Base-by-base conservation (phyloP, 192 early-diverging fungal species). In the Chytriomyces sp. region DNA sequence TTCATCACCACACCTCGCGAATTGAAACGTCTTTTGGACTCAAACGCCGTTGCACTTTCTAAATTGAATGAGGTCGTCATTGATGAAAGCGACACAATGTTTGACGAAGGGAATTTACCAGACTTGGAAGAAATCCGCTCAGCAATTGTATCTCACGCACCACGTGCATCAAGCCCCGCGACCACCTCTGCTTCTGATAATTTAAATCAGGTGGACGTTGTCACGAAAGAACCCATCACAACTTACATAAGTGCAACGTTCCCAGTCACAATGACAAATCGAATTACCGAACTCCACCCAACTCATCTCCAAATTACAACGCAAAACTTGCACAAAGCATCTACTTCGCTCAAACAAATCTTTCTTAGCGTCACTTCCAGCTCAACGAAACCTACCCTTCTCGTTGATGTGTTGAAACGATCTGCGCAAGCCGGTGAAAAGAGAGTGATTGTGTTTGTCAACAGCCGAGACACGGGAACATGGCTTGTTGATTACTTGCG, bases 11-110 rank as follows among this genome's bases (percentile, higher is more conserved):
- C 95, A 0, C 97, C 97, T 3, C 80, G 76, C 2, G 86, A 86
- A n/a, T 78, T 96, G 28, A 69, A 85, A 16, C 82, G 88, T 11
- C 88, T 92, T 71, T 13, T 86, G 5, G 76, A 84, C 9, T 78
- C 90, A 26, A 78, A 82, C 13, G 69, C 82, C 6, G n/a, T 98
- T 10, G 85, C 86, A n/a, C 82, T 95, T 0, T 78, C 83, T 5
- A 86, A 89, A 10, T 80, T 92, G 10, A 81, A 80, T 1, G 87
- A 92, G 65, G 67, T 98, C 5, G 90, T 97, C 2, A 88, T 98
- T 7, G 97, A 98, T 81, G 97, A 98, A 85, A 94, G 94, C 0
- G 97, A 98, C 81, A 93, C 95, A 0, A 83, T 98, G 85, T 93
- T 98, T 84, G 94, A 93, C 80, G 81, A 88, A 48, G 90, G 91